Base-by-base conservation (phyloP, 2,329 filamentous ascomycete species). In the Venturia pyrina region DNA sequence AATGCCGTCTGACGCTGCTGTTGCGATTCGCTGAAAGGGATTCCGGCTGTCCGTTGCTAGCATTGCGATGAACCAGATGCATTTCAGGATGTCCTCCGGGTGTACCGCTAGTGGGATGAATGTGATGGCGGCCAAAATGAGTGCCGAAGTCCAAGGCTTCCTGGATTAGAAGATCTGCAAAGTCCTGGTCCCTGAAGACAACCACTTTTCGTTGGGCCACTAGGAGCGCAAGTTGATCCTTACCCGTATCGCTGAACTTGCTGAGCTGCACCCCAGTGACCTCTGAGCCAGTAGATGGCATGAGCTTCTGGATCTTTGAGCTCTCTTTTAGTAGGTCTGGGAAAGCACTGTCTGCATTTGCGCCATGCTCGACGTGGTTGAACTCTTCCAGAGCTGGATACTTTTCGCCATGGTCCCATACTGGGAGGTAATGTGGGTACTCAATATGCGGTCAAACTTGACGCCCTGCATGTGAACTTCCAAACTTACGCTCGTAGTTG, bases 1-100 rank as follows among this genome's bases (percentile, higher is more conserved):
- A 90, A 78, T 96, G 92, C 91, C 91, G 96, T 8, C 90, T 90
- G 1, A 95, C 87, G 0, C 88, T 89, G 76, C 87, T 93, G 4
- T 89, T 92, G 28, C 89, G 84, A 59, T 85, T 84, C 65, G 82
- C 78, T 69, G 91, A 87, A 75, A 88, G 89, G 61, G 83, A 79
- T 28, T 83, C 77, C 24, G 80, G 82, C 2, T 80, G 82, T 6
- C 81, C 84, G 70, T 89, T 87, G 67, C 84, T 78, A 62, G 84
- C 87, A 24, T 85, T 86, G 44, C 90, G 85, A 76, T 93, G 89
- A 1, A 93, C 90, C 1, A 95, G 83, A 72, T 93, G 90, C 19
- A 95, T 77, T 74, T 92, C 87, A 0, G 90, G 89, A 73, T 86
- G 83, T 3, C 88, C 89, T 68, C 85, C 85, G 0, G 90, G 90